Evolutionary conservation across 805 yeast species (phyloP).

Genomic region (Huiozyma naganishii): DNA sequence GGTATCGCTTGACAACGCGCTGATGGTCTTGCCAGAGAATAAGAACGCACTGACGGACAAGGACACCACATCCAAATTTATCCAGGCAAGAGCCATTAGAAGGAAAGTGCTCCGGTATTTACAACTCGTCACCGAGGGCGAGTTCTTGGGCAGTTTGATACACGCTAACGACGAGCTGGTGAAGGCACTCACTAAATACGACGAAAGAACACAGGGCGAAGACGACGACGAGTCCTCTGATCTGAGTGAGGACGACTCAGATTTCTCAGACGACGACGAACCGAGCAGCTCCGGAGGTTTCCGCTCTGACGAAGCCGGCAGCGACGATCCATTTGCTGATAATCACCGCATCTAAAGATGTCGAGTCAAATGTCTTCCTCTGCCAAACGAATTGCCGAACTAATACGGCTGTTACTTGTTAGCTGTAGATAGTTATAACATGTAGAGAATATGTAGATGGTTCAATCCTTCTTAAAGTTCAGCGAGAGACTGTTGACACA

Average conservation of each 20-base stretch:
- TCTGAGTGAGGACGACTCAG: conserved; percentile 6
- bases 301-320: conserved; percentile 11
- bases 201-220: conserved; percentile 38
- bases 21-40: conserved; percentile 36
- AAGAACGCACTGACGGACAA: conserved; percentile 54
- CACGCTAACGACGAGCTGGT: conserved; percentile 89
- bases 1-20: conserved; percentile 53
- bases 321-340: conserved; percentile 41
- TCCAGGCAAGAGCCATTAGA: conserved; percentile 63
- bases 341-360: conserved; percentile 26
- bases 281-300: conserved; percentile 30
- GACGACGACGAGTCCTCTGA: conserved; percentile 35
- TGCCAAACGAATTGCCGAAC: not conserved
- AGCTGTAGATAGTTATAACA: not conserved
- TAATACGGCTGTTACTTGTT: too few relatives aligned
- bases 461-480: conserved; percentile 37
- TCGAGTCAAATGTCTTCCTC: not conserved
- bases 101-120: conserved; percentile 70
- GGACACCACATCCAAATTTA: conserved; percentile 54
- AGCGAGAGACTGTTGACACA: conserved; percentile 85
- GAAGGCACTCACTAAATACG: conserved; percentile 56
- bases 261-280: conserved; percentile 28
- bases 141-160: conserved; percentile 75
- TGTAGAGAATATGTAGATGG: not conserved
- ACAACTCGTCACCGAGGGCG: conserved; percentile 77